phyloP scores from a whole-genome alignment of 2,329 filamentous ascomycete species.

The Hypoxylon rubiginosum region DNA sequence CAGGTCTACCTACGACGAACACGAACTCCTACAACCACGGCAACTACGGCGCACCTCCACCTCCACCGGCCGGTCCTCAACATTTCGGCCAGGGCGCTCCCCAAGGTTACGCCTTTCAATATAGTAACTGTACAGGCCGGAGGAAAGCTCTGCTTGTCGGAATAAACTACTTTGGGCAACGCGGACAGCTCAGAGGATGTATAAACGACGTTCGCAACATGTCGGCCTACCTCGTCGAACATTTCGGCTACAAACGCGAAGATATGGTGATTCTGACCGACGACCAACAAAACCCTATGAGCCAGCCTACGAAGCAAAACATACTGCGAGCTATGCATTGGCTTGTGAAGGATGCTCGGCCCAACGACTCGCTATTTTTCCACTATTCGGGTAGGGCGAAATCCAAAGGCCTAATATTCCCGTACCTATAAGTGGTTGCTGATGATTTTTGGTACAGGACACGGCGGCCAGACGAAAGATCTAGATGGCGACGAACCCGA shows the following conservation, averaged over 20 bases:
- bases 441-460: conserved; percentile 64
- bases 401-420: background rate
- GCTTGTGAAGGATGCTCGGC: conserved; percentile 92
- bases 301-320: conserved; percentile 95
- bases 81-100: conserved; percentile 86
- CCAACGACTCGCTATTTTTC: conserved; percentile 96
- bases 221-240: conserved; percentile 88
- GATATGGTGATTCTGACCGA: conserved; percentile 98
- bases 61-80: conserved; percentile 76
- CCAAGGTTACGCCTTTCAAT: conserved; percentile 85
- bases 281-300: conserved; percentile 97
- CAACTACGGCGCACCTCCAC: conserved; percentile 71
- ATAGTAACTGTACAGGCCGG: conserved; percentile 89
- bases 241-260: conserved; percentile 92
- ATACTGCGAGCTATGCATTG: conserved; percentile 97
- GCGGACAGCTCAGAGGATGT: conserved; percentile 89
- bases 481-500: conserved; percentile 82
- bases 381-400: conserved; percentile 85
- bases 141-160: conserved; percentile 92
- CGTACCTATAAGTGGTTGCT: conserved; percentile 36
- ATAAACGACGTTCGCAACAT: conserved; percentile 99
- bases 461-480: conserved; percentile 82
- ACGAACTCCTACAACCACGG: conserved; percentile 69
- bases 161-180: conserved; percentile 96
- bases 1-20: conserved; percentile 59